These are phyloP conservation scores for Sphagnurus paluster DNA, from an alignment of 1,284 basidiomycete species.

Conservation along the genomic window DNA sequence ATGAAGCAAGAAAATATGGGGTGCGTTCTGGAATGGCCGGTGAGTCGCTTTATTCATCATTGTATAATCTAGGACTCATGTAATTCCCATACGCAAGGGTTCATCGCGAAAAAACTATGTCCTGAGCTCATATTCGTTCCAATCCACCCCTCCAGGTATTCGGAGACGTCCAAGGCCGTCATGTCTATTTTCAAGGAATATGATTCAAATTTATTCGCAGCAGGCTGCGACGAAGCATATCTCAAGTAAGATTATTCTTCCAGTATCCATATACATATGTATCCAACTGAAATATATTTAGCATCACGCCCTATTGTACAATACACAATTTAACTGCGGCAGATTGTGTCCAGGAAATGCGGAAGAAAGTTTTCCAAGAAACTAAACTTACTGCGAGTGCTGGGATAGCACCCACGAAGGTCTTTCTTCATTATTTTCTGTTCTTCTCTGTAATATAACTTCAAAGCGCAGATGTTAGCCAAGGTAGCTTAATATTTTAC, in stretches of 20 bases:
- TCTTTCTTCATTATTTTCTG: slow-evolving; percentile 25
- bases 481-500: slow-evolving; percentile 52
- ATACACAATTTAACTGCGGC: slow-evolving; percentile 65
- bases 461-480: slow-evolving; percentile 60
- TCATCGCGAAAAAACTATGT: slow-evolving; percentile 92
- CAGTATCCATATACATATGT: neutral
- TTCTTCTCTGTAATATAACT: neutral
- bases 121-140: slow-evolving; percentile 84
- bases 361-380: slow-evolving; percentile 68
- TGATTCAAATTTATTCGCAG: slow-evolving; percentile 78
- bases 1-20: slow-evolving; percentile 88
- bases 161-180: slow-evolving; percentile 67
- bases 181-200: slow-evolving; percentile 75
- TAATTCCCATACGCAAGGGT: slow-evolving; percentile 43
- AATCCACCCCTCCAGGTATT: slow-evolving; percentile 66
- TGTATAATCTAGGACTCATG: slow-evolving; percentile 4
- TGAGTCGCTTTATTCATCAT: slow-evolving; percentile 29
- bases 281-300: slow-evolving; percentile 27
- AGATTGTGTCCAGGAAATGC: slow-evolving; percentile 79
- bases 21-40: slow-evolving; percentile 89
- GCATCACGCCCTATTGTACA: slow-evolving; percentile 77
- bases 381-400: slow-evolving; percentile 91
- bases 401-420: slow-evolving; percentile 89
- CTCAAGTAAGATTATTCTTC: slow-evolving; percentile 61
- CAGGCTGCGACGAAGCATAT: slow-evolving; percentile 89